A percentile compares a stretch with the other conserved stretches of the same genome.
These are phyloP conservation scores for Colletotrichum theobromicola DNA, from an alignment of 2,329 filamentous ascomycete genomes.

Conservation along the genomic window DNA sequence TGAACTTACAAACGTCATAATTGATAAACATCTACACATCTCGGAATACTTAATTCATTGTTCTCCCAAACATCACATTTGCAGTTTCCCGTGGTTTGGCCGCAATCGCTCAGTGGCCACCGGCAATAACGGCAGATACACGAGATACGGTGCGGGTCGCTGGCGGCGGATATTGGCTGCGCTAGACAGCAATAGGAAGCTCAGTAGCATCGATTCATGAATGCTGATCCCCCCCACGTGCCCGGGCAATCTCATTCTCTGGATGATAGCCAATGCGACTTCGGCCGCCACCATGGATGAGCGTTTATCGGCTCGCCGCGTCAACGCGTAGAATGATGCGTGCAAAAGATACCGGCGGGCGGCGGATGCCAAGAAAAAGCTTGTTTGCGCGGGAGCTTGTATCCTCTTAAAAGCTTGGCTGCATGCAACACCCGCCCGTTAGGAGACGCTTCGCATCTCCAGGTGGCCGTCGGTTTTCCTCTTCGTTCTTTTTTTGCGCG, in stretches of 20 bases:
- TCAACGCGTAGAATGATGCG: background rate
- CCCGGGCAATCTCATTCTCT: background rate
- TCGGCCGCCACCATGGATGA: background rate
- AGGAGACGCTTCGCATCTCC: background rate
- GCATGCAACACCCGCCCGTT: background rate
- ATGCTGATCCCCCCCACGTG: background rate
- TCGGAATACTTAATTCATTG: background rate
- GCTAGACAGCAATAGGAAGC: conserved; percentile 4
- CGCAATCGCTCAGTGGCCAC: background rate
- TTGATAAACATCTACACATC: background rate
- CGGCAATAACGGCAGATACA: conserved; percentile 6
- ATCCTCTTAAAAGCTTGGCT: conserved; percentile 5
- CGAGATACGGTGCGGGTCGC: background rate
- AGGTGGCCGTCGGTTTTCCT: background rate
- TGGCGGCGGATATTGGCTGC: background rate
- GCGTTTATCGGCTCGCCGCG: background rate
- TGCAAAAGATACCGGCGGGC: background rate
- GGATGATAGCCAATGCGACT: background rate
- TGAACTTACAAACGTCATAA: background rate
- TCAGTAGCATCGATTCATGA: background rate
- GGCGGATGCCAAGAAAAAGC: background rate
- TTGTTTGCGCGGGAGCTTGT: background rate
- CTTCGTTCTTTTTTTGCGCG: background rate
- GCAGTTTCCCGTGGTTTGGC: background rate
- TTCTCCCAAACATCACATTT: background rate